Conservation (phyloP, 257 asterid genomes). For the Apocynum venetum region DNA sequence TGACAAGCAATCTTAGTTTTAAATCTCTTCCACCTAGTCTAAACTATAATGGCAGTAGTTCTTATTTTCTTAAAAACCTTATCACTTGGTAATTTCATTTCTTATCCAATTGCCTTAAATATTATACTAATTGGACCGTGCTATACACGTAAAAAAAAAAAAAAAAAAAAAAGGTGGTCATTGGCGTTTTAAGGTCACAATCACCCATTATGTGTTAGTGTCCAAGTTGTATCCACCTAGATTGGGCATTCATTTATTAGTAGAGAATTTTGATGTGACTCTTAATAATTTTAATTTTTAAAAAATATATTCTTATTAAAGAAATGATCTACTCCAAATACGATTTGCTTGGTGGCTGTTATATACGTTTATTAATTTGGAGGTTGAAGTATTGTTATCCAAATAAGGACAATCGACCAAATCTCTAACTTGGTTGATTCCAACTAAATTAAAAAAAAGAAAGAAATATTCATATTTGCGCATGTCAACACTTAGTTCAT, state of each 20-base stretch:
- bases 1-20: neutral
- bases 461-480: too few species aligned
- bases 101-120: neutral
- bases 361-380: neutral
- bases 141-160: neutral
- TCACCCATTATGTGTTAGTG: neutral
- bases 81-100: neutral
- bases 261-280: neutral
- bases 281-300: neutral
- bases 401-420: slow-evolving; percentile 6
- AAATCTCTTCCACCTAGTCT: neutral
- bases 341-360: neutral
- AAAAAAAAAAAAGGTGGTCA: neutral
- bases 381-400: slow-evolving; percentile 12
- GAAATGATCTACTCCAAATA: too few species aligned
- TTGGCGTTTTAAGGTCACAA: neutral
- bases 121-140: neutral
- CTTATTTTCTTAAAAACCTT: neutral
- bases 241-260: neutral
- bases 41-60: neutral
- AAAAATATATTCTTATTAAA: neutral
- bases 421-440: neutral
- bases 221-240: neutral
- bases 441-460: neutral
- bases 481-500: neutral